phyloP scores from a whole-genome alignment of 345 rosid genomes.

The Eutrema heterophyllum region DNA sequence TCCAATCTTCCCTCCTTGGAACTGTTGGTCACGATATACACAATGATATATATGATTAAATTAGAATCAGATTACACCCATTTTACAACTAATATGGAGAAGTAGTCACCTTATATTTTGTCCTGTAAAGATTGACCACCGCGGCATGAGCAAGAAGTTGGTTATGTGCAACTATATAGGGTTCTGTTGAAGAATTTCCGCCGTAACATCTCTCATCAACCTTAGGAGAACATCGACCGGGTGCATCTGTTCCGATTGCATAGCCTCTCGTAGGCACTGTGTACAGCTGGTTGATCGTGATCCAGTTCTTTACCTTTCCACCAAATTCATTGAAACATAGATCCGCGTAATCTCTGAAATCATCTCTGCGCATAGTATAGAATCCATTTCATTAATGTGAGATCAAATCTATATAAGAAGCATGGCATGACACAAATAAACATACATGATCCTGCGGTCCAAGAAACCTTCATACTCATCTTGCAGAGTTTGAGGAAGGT shows the following conservation, averaged over 20 bases:
- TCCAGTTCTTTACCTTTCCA: slow-evolving; percentile 41
- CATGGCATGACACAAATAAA: neutral
- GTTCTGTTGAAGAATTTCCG: slow-evolving; percentile 29
- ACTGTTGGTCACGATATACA: neutral
- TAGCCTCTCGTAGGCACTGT: slow-evolving; percentile 22
- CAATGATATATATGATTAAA: neutral
- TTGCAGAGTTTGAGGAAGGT: slow-evolving; percentile 43
- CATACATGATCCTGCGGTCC: slow-evolving; percentile 39
- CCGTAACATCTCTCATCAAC: neutral
- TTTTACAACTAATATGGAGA: neutral
- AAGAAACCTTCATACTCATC: slow-evolving; percentile 43
- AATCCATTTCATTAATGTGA: neutral
- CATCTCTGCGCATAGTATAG: slow-evolving; percentile 17
- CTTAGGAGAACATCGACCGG: slow-evolving; percentile 38
- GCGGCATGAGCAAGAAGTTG: slow-evolving; percentile 25
- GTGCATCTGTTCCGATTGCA: slow-evolving; percentile 29
- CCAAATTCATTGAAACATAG: slow-evolving; percentile 35
- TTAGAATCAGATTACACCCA: neutral
- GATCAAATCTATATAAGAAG: neutral
- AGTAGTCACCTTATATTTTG: slow-evolving; percentile 15
- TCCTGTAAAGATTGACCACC: slow-evolving; percentile 2
- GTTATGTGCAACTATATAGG: slow-evolving; percentile 14
- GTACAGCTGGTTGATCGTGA: slow-evolving; percentile 38
- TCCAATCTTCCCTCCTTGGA: slow-evolving; percentile 15
- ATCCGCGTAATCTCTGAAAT: slow-evolving; percentile 38